A percentile compares a stretch with the other conserved stretches of the same genome.
Evolutionary conservation across 192 early-diverging fungal genomes (phyloP).

Genomic region (Linnemannia hyalina): DNA sequence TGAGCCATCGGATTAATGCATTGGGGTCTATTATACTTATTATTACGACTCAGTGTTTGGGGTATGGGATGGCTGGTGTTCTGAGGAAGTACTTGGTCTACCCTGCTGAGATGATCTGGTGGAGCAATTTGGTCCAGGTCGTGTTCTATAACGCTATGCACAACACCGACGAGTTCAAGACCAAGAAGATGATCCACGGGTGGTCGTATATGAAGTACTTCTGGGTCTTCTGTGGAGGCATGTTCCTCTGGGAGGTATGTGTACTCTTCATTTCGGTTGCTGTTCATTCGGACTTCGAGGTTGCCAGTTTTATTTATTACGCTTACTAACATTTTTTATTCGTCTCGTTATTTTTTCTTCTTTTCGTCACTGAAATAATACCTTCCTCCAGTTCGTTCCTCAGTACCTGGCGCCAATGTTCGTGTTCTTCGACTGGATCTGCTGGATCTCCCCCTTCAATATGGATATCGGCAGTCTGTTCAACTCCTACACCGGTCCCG

Average conservation of each 20-base stretch:
- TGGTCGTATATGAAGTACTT: constrained; percentile 58
- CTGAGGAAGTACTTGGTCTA: constrained; percentile 83
- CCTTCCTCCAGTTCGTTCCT: constrained; percentile 51
- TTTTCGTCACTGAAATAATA: too few species aligned
- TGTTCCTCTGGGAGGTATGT: constrained; percentile 57
- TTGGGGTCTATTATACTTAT: constrained; percentile 53
- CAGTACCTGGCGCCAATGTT: constrained; percentile 37
- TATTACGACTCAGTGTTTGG: constrained; percentile 71
- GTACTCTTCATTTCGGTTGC: too few species aligned
- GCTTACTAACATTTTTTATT: too few species aligned
- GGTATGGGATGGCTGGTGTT: constrained; percentile 81
- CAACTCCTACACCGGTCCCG: constrained; percentile 65
- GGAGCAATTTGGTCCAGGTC: constrained; percentile 71
- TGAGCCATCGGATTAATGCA: constrained; percentile 20
- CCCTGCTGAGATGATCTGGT: constrained; percentile 91
- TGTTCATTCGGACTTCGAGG: too few species aligned
- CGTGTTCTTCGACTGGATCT: constrained; percentile 43
- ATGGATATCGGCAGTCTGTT: constrained; percentile 30
- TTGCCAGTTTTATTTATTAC: too few species aligned
- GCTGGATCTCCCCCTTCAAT: constrained; percentile 43
- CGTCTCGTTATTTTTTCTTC: too few species aligned
- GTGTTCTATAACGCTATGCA: constrained; percentile 63
- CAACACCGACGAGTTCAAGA: constrained; percentile 40
- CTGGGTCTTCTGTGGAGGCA: constrained; percentile 43
- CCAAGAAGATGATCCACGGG: constrained; percentile 16